A percentile compares a stretch with the other conserved stretches of the same genome.
phyloP scores from a whole-genome alignment of 306 rosid genomes.

The Elaeagnus macrophylla region DNA sequence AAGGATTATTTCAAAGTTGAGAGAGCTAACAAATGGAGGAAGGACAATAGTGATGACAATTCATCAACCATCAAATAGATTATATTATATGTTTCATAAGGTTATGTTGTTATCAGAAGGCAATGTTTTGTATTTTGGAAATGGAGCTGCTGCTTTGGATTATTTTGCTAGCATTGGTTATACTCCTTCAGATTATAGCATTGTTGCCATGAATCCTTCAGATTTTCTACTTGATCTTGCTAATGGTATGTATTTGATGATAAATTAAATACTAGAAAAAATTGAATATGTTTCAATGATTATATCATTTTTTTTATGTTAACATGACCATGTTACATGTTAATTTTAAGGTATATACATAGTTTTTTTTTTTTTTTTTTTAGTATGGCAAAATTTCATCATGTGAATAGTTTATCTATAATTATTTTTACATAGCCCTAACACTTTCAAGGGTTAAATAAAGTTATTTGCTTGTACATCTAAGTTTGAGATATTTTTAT shows the following conservation, averaged over 20 bases:
- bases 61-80: conserved; percentile 70
- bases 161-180: conserved; percentile 50
- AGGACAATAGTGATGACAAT: conserved; percentile 67
- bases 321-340: no score
- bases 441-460: no score
- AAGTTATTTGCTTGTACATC: no score
- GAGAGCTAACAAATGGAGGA: conserved; percentile 51
- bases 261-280: no score
- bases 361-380: no score
- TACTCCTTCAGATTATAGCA: conserved; percentile 32
- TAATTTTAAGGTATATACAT: no score
- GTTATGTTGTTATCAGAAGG: conserved; percentile 62
- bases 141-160: conserved; percentile 47
- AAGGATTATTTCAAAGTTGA: conserved; percentile 47
- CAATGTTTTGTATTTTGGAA: conserved; percentile 51
- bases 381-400: no score
- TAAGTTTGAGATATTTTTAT: no score
- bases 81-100: conserved; percentile 64
- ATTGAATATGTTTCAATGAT: no score
- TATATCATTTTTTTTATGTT: no score
- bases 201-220: conserved; percentile 74
- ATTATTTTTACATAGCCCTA: no score
- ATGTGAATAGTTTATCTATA: no score
- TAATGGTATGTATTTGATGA: conserved; percentile 34
- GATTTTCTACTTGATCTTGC: conserved; percentile 77